phyloP scores from a whole-genome alignment of 305 asterid genomes.

The Fraxinus sp. region DNA sequence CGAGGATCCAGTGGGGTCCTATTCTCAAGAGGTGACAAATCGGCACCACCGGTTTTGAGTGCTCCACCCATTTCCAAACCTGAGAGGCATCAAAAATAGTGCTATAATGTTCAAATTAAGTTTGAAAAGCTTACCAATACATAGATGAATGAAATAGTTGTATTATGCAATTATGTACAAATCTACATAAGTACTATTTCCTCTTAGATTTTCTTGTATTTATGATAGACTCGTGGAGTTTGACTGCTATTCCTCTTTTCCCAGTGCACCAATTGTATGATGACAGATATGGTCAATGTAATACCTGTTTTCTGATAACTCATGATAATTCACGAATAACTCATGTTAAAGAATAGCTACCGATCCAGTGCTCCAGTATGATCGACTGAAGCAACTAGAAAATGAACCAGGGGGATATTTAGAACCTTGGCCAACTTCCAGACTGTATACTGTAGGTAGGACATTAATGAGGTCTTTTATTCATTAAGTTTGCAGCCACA shows the following conservation, averaged over 20 bases:
- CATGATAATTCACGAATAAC: neutral
- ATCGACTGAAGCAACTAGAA: neutral
- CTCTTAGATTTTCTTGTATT: neutral
- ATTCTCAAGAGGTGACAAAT: conserved; percentile 49
- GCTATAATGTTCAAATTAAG: conserved; percentile 13
- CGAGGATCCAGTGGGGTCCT: conserved; percentile 44
- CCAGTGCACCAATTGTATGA: neutral
- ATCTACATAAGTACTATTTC: conserved; percentile 10
- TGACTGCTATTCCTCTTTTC: conserved; percentile 11
- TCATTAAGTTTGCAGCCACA: neutral
- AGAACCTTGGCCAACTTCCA: neutral
- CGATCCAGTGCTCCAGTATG: neutral
- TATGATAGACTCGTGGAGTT: conserved; percentile 15
- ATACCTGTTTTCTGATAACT: neutral
- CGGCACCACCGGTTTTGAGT: conserved; percentile 40
- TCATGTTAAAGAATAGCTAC: neutral
- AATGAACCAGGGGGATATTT: neutral
- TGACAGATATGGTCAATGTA: neutral
- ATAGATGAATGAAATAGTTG: conserved; percentile 5
- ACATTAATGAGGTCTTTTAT: neutral
- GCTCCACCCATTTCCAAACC: conserved; percentile 52
- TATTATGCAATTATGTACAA: neutral
- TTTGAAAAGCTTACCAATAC: neutral
- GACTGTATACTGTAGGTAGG: neutral
- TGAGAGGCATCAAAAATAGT: conserved; percentile 29